Conservation (phyloP, 2,329 filamentous ascomycete species). For the Coniochaeta ligniaria region DNA sequence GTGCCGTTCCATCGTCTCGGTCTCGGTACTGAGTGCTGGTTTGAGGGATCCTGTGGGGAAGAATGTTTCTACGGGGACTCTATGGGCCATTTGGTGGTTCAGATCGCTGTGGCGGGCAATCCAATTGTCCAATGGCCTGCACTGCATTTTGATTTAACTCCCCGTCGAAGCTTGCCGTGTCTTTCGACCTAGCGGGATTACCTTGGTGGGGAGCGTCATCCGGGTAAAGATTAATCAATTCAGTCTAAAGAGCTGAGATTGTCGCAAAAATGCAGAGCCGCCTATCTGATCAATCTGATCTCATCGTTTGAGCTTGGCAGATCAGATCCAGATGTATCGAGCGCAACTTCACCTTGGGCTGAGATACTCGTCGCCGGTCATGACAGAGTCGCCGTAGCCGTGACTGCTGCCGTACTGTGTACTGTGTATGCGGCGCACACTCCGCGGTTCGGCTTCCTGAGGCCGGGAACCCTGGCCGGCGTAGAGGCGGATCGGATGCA, state of each 20-base stretch:
- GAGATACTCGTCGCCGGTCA: too few species aligned
- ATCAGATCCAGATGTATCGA: background rate
- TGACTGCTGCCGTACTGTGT: background rate
- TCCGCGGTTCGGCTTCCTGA: background rate
- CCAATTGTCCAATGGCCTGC: background rate
- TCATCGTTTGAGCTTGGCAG: background rate
- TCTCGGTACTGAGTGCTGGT: conserved; percentile 2
- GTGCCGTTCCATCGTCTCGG: background rate
- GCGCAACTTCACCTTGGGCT: too few species aligned
- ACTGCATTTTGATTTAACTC: background rate
- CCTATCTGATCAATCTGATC: background rate
- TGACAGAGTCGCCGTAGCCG: background rate
- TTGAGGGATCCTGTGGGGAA: background rate
- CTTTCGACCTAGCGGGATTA: too few species aligned
- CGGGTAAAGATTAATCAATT: background rate
- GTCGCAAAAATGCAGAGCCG: background rate
- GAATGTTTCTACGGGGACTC: conserved; percentile 3
- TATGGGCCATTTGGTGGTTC: background rate
- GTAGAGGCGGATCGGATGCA: background rate
- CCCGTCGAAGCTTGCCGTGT: background rate
- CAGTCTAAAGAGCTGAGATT: background rate
- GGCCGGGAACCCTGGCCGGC: background rate
- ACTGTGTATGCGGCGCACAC: background rate
- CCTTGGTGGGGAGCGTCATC: background rate
- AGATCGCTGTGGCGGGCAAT: background rate